phyloP scores from a whole-genome alignment of 2,329 filamentous ascomycete genomes.

The Bipolaris zeicola region DNA sequence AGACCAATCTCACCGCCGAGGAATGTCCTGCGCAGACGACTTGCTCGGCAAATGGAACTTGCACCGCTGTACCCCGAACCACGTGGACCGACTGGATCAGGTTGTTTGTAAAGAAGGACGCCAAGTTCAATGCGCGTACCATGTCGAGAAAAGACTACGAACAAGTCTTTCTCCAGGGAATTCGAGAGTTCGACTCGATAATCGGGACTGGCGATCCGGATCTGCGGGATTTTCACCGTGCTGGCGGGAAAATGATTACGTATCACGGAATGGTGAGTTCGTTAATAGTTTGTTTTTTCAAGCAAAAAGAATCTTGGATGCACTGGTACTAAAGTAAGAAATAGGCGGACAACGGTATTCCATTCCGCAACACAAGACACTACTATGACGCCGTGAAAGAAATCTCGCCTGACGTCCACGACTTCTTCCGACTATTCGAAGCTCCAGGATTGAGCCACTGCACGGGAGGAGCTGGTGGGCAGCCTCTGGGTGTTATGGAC shows the following conservation, averaged over 20 bases:
- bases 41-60: conserved; percentile 15
- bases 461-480: conserved; percentile 20
- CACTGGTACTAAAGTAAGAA: no score
- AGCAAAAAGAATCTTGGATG: no score
- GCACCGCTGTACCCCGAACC: conserved; percentile 1
- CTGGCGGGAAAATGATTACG: conserved; percentile 33
- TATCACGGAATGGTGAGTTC: conserved; percentile 27
- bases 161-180: background rate
- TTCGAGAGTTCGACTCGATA: conserved; percentile 18
- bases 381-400: conserved; percentile 23
- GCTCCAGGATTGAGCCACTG: conserved; percentile 34
- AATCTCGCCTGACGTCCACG: conserved; percentile 14
- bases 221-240: conserved; percentile 21
- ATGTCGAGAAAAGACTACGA: background rate
- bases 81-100: conserved; percentile 6
- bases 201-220: conserved; percentile 24
- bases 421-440: conserved; percentile 33
- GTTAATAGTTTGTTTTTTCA: no score
- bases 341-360: conserved; percentile 2
- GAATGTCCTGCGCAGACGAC: conserved; percentile 15
- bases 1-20: conserved; percentile 16
- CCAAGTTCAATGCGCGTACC: conserved; percentile 3
- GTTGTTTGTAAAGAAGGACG: conserved; percentile 22
- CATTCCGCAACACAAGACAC: conserved; percentile 10
- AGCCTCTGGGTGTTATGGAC: conserved; percentile 42